Percentiles rank a stretch among this genome's conserved stretches.
Evolutionary conservation across 257 asterid genomes (phyloP).

Genomic region (Nicotiana obtusifolia): DNA sequence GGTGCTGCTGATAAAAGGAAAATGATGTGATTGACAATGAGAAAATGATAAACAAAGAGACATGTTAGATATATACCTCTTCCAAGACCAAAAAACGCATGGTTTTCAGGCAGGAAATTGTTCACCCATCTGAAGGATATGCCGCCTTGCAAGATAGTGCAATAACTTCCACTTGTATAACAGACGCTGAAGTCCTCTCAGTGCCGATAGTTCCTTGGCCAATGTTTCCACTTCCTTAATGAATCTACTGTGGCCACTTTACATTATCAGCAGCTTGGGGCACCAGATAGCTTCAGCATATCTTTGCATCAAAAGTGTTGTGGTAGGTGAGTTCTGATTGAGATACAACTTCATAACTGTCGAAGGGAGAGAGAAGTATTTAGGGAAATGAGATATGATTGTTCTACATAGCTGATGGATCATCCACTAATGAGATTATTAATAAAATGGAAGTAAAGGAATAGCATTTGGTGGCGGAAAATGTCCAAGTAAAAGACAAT

Average conservation of each 20-base stretch:
- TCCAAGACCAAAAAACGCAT: slow-evolving; percentile 23
- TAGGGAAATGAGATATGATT: background rate
- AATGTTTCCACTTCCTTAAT: too few relatives aligned
- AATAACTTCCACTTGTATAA: too few relatives aligned
- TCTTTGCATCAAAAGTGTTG: too few relatives aligned
- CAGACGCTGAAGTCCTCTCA: too few relatives aligned
- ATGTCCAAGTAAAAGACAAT: too few relatives aligned
- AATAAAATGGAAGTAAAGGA: background rate
- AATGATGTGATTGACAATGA: slow-evolving; percentile 6
- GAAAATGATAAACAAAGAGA: slow-evolving; percentile 11
- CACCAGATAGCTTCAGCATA: too few relatives aligned
- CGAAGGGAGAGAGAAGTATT: background rate
- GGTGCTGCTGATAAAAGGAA: background rate
- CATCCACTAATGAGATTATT: background rate
- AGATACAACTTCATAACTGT: background rate
- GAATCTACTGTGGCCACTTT: too few relatives aligned
- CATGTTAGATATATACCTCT: slow-evolving; percentile 21
- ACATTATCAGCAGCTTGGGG: too few relatives aligned
- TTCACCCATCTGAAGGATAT: too few relatives aligned
- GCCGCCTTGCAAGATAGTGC: too few relatives aligned
- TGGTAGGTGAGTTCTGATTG: background rate
- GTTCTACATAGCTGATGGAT: background rate
- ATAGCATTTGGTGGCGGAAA: background rate
- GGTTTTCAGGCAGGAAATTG: too few relatives aligned
- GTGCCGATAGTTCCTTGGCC: too few relatives aligned